Base-by-base conservation (phyloP, 768 basidiomycete species). In the Russula virescens region DNA sequence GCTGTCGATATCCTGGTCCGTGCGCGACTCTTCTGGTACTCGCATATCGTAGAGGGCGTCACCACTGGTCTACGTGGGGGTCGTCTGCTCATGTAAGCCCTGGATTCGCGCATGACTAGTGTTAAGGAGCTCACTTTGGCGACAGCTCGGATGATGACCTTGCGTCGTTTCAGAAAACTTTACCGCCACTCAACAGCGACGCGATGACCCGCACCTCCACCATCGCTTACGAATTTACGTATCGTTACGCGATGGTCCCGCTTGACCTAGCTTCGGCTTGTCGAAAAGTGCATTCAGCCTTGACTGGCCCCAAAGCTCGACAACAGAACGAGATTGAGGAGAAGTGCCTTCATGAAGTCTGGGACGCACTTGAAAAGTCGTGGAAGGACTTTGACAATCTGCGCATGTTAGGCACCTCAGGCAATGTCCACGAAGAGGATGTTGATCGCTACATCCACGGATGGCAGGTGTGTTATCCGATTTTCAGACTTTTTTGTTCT, bases 11-110 rank as follows among this genome's bases (percentile, higher is more conserved):
- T 78, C 8, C 75, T 75, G 50, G 78, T 89, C 38, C 83, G 91
- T 38, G 86, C 90, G 3, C 80, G 94, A 34, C 79, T 95, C 35
- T 95, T 92, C 72, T 96, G 92, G 90, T 96, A 94, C 68, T 85
- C 89, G 8, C 84, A 93, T 65, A 83, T 88, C 26, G 86, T 91
- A 62, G 94, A 96, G 74, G 90, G 91, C 31, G 81, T 94, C 23
- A 84, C 85, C 1, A 89, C 84, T 10, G 94, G 88, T 23, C 79
- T 95, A 61, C 81, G 86, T 54, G 94, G 94, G n/a, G 88, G 91
- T 2, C 86, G 91, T 43, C 79, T 96, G 51, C 77, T 88, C 50
- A 74, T 96, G 91, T 92, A 75, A 68, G 90, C 66, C 11, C 23
- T 26, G 23, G 46, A 38, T 59, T 45, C 31, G 19, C 31, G 26